Evolutionary conservation across 2,329 filamentous ascomycete genomes (phyloP), one percentile per base, ranked within the genome.

Genomic region (Aspergillus proliferans): DNA sequence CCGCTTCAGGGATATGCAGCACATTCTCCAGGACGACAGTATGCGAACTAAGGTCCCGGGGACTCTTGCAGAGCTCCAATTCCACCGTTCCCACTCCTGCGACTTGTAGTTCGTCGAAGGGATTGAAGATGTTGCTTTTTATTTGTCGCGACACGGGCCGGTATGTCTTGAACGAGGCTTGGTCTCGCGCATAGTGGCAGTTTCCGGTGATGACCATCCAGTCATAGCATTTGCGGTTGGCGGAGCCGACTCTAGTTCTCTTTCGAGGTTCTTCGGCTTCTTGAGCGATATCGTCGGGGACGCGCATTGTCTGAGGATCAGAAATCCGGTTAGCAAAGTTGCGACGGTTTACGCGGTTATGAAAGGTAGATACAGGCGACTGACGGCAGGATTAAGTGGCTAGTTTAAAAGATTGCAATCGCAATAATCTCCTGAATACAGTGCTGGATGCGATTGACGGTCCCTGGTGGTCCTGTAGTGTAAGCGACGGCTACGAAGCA

Each of bases 81-180:
- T 65, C 61, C 18, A 69, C 66, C 3, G 56, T 63, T 3, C 66
- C 65, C 15, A 68, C 58, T 2, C 66, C 66, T 18, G 55, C 57
- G 8, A 68, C 62, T 3, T 54, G 46, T 18, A 62, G 57, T 36
- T 58, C 58, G 8, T 59, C 56, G 21, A 49, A 51, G 22, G 56
- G 56, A 30, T 52, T 58, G 53, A 58, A 61, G 47, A 58, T 51
- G 52, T 61, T 61, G 46, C 52, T 49, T 21, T 52, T 48, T 10
- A 61, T 39, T 3, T 42, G 33, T 2, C 42, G 55, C 28, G 53
- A 46, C 43, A 65, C 58, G 2, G 59, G 48, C 3, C 54, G 56
- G 51, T 69, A 69, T 33, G 54, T 58, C 6, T 55, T 60, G 59
- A 69, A 69, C 8, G 54, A 49, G 34, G 58, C 55, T 33, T 54